Percentiles rank a stretch among this genome's conserved stretches.
Evolutionary conservation across 2,329 filamentous ascomycete genomes (phyloP).

Genomic region (Aspergillus neoniger): DNA sequence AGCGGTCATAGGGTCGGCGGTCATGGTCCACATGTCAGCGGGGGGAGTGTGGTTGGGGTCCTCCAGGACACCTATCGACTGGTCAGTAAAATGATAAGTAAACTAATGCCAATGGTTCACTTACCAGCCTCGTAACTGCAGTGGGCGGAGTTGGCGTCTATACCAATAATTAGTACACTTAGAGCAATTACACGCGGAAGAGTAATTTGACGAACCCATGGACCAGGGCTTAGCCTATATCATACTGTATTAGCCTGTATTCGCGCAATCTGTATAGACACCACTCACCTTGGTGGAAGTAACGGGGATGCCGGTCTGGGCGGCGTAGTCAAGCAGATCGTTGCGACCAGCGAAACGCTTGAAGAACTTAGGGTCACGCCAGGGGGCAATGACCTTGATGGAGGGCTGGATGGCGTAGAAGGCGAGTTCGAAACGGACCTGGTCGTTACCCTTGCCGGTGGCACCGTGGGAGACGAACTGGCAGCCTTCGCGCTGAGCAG

Average conservation of each 20-base stretch:
- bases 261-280: background rate
- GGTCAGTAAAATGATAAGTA: constrained; percentile 33
- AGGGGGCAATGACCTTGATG: constrained; percentile 54
- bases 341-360: constrained; percentile 52
- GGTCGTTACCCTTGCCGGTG: constrained; percentile 53
- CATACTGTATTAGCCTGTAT: constrained; percentile 1
- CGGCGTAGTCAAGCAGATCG: constrained; percentile 52
- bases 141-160: constrained; percentile 60
- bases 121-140: constrained; percentile 72
- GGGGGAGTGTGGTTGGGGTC: constrained; percentile 65
- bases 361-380: constrained; percentile 52
- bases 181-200: constrained; percentile 43
- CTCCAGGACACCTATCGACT: constrained; percentile 34
- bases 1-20: constrained; percentile 67
- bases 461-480: constrained; percentile 48
- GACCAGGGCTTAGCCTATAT: constrained; percentile 51
- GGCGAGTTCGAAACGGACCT: constrained; percentile 53
- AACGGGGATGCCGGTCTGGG: constrained; percentile 50
- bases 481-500: constrained; percentile 46
- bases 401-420: constrained; percentile 52
- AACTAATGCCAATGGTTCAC: background rate
- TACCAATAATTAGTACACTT: constrained; percentile 5
- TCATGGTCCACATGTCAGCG: constrained; percentile 74
- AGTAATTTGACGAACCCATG: constrained; percentile 52
- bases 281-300: constrained; percentile 46